These are phyloP conservation scores for Domatiomyces globalis DNA, from an alignment of 2,329 filamentous ascomycete species.

Conservation along the genomic window DNA sequence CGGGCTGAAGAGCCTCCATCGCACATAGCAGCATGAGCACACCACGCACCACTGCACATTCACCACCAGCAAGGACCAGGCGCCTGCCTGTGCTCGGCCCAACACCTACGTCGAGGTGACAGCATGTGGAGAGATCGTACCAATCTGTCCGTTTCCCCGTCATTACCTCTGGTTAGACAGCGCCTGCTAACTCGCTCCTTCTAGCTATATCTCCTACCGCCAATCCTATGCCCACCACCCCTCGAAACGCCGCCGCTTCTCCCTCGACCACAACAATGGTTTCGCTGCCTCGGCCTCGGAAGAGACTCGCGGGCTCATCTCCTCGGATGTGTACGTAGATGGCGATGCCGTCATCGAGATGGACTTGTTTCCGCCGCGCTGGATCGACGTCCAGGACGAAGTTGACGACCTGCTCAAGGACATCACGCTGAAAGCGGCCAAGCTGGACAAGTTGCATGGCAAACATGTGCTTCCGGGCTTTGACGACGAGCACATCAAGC, in stretches of 20 bases:
- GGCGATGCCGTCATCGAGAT: constrained; percentile 96
- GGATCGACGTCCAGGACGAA: constrained; percentile 91
- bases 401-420: constrained; percentile 68
- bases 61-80: neutral
- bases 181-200: constrained; percentile 21
- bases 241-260: constrained; percentile 64
- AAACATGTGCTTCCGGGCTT: constrained; percentile 95
- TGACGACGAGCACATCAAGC: constrained; percentile 84
- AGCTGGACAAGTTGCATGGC: constrained; percentile 83
- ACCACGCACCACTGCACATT: neutral
- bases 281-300: constrained; percentile 49
- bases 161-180: neutral
- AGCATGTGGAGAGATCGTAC: constrained; percentile 98
- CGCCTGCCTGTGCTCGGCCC: neutral
- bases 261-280: constrained; percentile 37
- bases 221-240: constrained; percentile 97
- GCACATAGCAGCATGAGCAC: neutral
- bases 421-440: constrained; percentile 68
- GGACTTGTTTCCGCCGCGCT: constrained; percentile 87
- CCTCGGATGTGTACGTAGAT: constrained; percentile 65
- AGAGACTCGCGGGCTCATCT: constrained; percentile 72
- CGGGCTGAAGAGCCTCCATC: neutral
- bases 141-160: constrained; percentile 58
- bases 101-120: neutral
- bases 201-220: constrained; percentile 93